Evolutionary conservation across 1,284 basidiomycete species (phyloP).

Genomic region (Ustilago nuda): DNA sequence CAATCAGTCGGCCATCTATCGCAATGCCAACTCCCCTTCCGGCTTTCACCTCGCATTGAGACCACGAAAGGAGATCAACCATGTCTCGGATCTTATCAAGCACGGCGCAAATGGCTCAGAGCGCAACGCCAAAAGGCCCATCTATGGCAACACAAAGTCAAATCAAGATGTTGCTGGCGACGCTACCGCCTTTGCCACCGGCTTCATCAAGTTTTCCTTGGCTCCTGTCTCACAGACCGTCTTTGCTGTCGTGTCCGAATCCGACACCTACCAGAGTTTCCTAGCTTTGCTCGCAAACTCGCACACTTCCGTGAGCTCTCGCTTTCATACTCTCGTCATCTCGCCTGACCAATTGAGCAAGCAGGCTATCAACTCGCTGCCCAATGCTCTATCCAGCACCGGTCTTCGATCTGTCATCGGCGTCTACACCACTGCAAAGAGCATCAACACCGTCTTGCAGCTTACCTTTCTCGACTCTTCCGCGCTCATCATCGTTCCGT

Average conservation of each 20-base stretch:
- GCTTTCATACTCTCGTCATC: slow-evolving; percentile 46
- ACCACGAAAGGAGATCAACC: slow-evolving; percentile 51
- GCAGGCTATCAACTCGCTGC: slow-evolving; percentile 20
- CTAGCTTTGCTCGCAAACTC: slow-evolving; percentile 47
- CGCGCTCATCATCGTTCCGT: slow-evolving; percentile 47
- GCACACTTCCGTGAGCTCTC: slow-evolving; percentile 36
- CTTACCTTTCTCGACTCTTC: slow-evolving; percentile 41
- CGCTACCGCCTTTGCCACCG: slow-evolving; percentile 51
- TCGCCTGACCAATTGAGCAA: slow-evolving; percentile 28
- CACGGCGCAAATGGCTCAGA: slow-evolving; percentile 42
- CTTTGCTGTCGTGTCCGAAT: slow-evolving; percentile 45
- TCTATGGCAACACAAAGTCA: slow-evolving; percentile 44
- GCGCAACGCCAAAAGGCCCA: slow-evolving; percentile 17
- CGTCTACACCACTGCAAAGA: slow-evolving; percentile 48
- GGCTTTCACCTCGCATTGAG: slow-evolving; percentile 64
- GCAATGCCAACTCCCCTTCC: slow-evolving; percentile 66
- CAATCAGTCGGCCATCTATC: slow-evolving; percentile 63
- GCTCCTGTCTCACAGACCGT: slow-evolving; percentile 32
- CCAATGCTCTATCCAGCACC: slow-evolving; percentile 12
- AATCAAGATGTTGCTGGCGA: slow-evolving; percentile 50
- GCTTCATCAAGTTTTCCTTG: slow-evolving; percentile 47
- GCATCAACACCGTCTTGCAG: slow-evolving; percentile 30
- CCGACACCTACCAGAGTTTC: slow-evolving; percentile 42
- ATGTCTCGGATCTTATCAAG: slow-evolving; percentile 53
- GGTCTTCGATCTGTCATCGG: slow-evolving; percentile 41